Evolutionary conservation across 2,329 filamentous ascomycete genomes (phyloP), one percentile per base, ranked within the genome.

Genomic region (Ceratocystis smalleyi): DNA sequence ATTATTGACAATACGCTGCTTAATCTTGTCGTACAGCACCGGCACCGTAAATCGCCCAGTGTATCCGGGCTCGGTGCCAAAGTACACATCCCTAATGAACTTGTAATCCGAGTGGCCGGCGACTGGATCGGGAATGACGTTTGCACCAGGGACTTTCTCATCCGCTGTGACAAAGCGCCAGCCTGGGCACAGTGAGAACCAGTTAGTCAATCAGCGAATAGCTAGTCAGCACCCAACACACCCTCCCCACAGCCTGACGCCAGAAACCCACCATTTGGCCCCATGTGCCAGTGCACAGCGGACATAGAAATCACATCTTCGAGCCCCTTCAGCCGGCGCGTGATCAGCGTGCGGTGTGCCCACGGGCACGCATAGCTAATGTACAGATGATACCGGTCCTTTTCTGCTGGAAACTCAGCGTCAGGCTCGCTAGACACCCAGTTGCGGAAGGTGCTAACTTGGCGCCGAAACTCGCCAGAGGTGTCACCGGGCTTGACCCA

Each of bases 351-450:
- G 54, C 94, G 86, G 71, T 90, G 89, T 4, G 92, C 91, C 91
- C 91, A 96, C 3, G 91, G 91, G 75, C 91, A 96, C 5, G 91
- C 91, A 75, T 95, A 96, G 71, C 87, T 92, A 69, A 96, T 87
- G 73, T 92, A 99, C 70, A 99, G 83, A 76, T 99, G 94, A 74
- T 99, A 99, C 64, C 94, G 82, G 63, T 82, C 89, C 76, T 89
- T 89, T 76, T 97, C 92, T 0, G 90, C 82, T 4, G 90, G 88
- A 70, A 91, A 96, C 73, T 85, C 76, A 4, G 89, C 86, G 51
- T 82, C 85, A 0, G 83, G 75, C 69, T 89, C 83, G 68, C 80
- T 82, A 40, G 87, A 89, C 74, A 96, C 88, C 74, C 78, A 88
- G 74, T 87, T 83, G 66, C 94, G 85, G 76, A 97, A 97, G 64